Evolutionary conservation across 139 green algal genomes (phyloP).

Genomic region (Ettlia oleoabundans): DNA sequence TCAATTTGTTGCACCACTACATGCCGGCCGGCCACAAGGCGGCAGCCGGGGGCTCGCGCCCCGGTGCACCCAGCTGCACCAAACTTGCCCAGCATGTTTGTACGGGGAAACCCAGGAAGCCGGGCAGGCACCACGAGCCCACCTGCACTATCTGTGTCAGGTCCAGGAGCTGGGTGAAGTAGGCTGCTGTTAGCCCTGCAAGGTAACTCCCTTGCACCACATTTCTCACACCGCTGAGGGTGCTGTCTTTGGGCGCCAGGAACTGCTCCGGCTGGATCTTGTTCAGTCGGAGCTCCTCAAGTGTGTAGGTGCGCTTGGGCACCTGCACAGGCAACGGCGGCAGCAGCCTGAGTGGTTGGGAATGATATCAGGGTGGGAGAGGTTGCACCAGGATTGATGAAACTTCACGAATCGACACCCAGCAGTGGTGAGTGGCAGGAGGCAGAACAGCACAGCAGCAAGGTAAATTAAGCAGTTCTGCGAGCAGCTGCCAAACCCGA

Average conservation of each 20-base stretch:
- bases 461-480: background rate
- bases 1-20: background rate
- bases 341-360: background rate
- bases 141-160: conserved; percentile 48
- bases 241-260: conserved; percentile 81
- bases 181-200: conserved; percentile 68
- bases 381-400: too few relatives aligned
- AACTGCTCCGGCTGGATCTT: conserved; percentile 83
- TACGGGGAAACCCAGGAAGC: background rate
- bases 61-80: too few relatives aligned
- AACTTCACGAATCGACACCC: too few relatives aligned
- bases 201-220: conserved; percentile 44
- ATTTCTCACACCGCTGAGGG: conserved; percentile 71
- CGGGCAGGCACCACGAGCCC: too few relatives aligned
- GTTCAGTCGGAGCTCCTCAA: conserved; percentile 92
- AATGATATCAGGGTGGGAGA: background rate
- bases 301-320: conserved; percentile 77
- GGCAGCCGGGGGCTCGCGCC: too few relatives aligned
- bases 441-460: background rate
- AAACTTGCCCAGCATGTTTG: background rate
- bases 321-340: conserved; percentile 47
- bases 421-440: too few relatives aligned
- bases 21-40: background rate
- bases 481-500: background rate
- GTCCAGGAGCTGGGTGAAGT: conserved; percentile 36